Percentiles rank a stretch among this genome's conserved stretches.
Conservation (phyloP, 495 filamentous ascomycete species). For the Astrothelium macrocarpum region DNA sequence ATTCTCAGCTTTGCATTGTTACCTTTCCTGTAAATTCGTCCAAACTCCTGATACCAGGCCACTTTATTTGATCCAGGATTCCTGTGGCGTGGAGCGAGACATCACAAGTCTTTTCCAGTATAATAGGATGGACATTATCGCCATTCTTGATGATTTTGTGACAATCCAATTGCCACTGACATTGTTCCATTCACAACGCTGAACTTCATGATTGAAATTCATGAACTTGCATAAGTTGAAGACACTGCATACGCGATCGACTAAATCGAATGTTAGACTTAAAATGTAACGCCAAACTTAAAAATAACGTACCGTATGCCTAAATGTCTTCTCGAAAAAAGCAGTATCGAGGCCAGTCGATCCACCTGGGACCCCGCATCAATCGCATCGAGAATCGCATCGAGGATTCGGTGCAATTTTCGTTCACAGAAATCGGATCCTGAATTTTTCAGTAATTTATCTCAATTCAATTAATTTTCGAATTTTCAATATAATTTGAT, state of each 20-base stretch:
- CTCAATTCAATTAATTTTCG: too few relatives aligned
- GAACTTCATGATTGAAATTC: neutral
- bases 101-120: slow-evolving; percentile 7
- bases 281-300: neutral
- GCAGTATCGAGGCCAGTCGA: neutral
- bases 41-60: slow-evolving; percentile 18
- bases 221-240: neutral
- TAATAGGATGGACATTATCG: neutral
- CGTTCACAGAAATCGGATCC: too few relatives aligned
- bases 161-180: neutral
- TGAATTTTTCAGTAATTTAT: too few relatives aligned
- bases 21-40: slow-evolving; percentile 17
- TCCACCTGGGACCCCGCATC: too few relatives aligned
- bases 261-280: neutral
- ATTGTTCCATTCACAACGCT: neutral
- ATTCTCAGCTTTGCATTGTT: neutral
- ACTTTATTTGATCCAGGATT: slow-evolving; percentile 16
- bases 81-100: slow-evolving; percentile 18
- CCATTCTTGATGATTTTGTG: slow-evolving; percentile 5
- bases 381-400: too few relatives aligned
- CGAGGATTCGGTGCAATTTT: too few relatives aligned
- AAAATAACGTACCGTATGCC: neutral
- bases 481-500: too few relatives aligned
- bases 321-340: neutral
- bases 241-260: neutral